Conservation (phyloP, 352 stramenopile genomes). For the Peronosclerospora sorghi region DNA sequence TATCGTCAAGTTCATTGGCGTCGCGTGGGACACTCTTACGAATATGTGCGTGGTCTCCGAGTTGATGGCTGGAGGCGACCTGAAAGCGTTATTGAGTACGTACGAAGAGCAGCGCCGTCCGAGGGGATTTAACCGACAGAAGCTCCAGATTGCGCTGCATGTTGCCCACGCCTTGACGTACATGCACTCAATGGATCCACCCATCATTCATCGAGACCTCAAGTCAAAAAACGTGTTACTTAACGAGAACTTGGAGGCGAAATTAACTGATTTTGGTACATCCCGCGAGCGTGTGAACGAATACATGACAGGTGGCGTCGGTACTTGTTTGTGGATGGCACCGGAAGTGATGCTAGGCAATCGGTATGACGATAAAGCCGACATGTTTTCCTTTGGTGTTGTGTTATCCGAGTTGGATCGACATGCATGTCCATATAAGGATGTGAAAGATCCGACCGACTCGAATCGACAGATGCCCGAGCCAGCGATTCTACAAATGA, state of each 20-base stretch:
- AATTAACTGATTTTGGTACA: constrained; percentile 34
- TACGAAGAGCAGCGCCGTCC: constrained; percentile 11
- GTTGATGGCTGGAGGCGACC: constrained; percentile 44
- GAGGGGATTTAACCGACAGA: constrained; percentile 22
- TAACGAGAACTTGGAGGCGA: constrained; percentile 20
- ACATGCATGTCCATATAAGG: constrained; percentile 17
- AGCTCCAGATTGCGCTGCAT: constrained; percentile 26
- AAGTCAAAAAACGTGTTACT: constrained; percentile 48
- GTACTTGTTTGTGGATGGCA: constrained; percentile 31
- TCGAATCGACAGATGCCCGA: constrained; percentile 19
- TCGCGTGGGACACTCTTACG: constrained; percentile 34
- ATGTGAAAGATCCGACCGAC: constrained; percentile 18
- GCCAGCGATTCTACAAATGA: constrained; percentile 33
- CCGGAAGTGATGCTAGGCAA: constrained; percentile 31
- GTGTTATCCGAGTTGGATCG: constrained; percentile 26
- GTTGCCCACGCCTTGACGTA: constrained; percentile 29
- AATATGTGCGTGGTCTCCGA: constrained; percentile 44
- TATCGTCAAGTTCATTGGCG: constrained; percentile 40
- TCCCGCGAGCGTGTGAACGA: constrained; percentile 20
- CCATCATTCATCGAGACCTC: constrained; percentile 35
- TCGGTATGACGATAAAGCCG: constrained; percentile 27
- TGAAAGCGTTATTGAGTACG: constrained; percentile 27
- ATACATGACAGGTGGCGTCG: constrained; percentile 25
- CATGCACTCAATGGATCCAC: constrained; percentile 27
- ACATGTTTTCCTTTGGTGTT: constrained; percentile 38